Evolutionary conservation across 805 yeast genomes (phyloP).

Genomic region (Suhomyces tanzawaensis): DNA sequence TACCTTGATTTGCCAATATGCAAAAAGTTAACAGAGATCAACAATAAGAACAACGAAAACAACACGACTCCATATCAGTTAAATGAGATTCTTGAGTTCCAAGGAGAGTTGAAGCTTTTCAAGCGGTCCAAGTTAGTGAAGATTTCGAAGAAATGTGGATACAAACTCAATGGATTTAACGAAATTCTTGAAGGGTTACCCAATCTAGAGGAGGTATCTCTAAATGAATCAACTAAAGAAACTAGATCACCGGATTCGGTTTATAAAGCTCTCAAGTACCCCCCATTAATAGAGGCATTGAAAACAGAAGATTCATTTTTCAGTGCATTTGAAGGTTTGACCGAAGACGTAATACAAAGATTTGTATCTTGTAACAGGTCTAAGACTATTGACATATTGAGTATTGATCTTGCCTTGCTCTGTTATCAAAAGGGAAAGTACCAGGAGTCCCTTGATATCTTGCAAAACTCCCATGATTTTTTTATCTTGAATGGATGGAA

Average conservation of each 20-base stretch:
- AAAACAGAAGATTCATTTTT: slow-evolving; percentile 19
- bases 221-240: slow-evolving; percentile 8
- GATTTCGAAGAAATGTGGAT: slow-evolving; percentile 22
- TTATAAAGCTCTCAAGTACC: slow-evolving; percentile 7
- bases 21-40: slow-evolving; percentile 24
- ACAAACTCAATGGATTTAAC: slow-evolving; percentile 16
- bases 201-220: slow-evolving; percentile 8
- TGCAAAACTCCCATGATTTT: slow-evolving; percentile 66
- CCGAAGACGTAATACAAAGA: slow-evolving; percentile 54
- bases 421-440: slow-evolving; percentile 58
- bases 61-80: slow-evolving; percentile 10
- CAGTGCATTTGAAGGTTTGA: slow-evolving; percentile 44
- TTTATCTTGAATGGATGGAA: slow-evolving; percentile 76
- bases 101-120: slow-evolving; percentile 49
- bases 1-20: slow-evolving; percentile 28
- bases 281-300: slow-evolving; percentile 15
- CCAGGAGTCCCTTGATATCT: slow-evolving; percentile 57
- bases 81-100: slow-evolving; percentile 32
- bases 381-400: slow-evolving; percentile 67
- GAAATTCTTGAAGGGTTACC: slow-evolving; percentile 16
- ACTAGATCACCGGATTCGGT: background rate
- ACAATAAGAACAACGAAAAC: slow-evolving; percentile 12
- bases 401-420: slow-evolving; percentile 75
- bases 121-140: slow-evolving; percentile 44
- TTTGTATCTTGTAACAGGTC: slow-evolving; percentile 53